Base-by-base conservation (phyloP, 1,284 basidiomycete species). In the Agaricales sp. region DNA sequence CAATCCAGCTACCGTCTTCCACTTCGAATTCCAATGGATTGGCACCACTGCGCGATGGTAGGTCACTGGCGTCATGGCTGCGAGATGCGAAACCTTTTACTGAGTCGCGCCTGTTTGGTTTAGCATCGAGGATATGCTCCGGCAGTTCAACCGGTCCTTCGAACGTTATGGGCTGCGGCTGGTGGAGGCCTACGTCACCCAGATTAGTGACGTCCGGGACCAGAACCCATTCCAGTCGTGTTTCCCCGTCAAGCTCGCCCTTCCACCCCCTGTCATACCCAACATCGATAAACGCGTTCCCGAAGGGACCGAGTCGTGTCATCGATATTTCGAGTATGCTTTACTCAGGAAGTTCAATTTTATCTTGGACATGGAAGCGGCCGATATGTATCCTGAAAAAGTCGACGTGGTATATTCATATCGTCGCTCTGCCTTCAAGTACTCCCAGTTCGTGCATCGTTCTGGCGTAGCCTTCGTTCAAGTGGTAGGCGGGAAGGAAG, bases 1-100 rank as follows among this genome's bases (percentile, higher is more conserved):
- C 64, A 95, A 95, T 60, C 86, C 90, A 0, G 77, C 75, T 14
- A 94, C 87, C 38, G 91, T 90, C 50, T 94, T 94, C 67, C 92
- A 96, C 65, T 92, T 96, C 59, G 94, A 99, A 65, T 74, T 99
- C 39, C 92, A 98, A 57, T 99, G 96, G 95, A 84, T 98, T 20
- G 93, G 92, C 6, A 91, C 93, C 0, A 94, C 92, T 0, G 90
- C 92, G n/a, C 81, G 90, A n/a, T 86, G 26, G 26, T 30, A 30
- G 6, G 26, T 30, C 6, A n/a, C n/a, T n/a, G n/a, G n/a, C n/a
- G n/a, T n/a, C n/a, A n/a, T n/a, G n/a, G n/a, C n/a, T n/a, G n/a
- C n/a, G n/a, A n/a, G n/a, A n/a, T n/a, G n/a, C n/a, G n/a, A n/a
- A n/a, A n/a, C n/a, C n/a, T n/a, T n/a, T n/a, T n/a, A n/a, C n/a